Conservation (phyloP, 805 yeast species). For the Komagataella populi region DNA sequence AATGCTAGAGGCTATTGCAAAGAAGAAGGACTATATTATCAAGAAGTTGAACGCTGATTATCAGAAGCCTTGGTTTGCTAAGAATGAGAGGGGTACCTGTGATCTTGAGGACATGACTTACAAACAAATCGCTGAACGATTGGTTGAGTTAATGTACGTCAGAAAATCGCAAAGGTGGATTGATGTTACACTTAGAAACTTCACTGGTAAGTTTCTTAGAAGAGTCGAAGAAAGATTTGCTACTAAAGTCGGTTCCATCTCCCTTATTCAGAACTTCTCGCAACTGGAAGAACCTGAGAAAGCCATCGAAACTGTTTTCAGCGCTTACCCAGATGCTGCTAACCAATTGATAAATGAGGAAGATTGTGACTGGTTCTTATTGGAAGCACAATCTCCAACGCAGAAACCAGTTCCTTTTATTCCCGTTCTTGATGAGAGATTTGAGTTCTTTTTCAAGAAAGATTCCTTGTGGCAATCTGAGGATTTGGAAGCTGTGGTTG, state of each 20-base stretch:
- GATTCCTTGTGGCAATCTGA: constrained; percentile 99
- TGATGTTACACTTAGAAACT: constrained; percentile 73
- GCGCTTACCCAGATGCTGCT: constrained; percentile 59
- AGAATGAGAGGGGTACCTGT: constrained; percentile 60
- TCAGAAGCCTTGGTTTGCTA: constrained; percentile 98
- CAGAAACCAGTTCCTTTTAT: constrained; percentile 98
- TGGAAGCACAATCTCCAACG: constrained; percentile 63
- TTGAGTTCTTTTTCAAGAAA: constrained; percentile 94
- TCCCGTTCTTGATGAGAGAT: constrained; percentile 87
- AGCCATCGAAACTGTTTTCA: constrained; percentile 45
- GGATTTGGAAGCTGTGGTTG: constrained; percentile 91
- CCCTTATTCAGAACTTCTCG: constrained; percentile 62
- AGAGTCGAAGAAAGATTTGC: constrained; percentile 97
- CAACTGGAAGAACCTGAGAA: constrained; percentile 58
- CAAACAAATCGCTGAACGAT: constrained; percentile 75
- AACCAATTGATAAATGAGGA: constrained; percentile 85
- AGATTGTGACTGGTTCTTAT: constrained; percentile 87
- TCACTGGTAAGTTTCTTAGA: constrained; percentile 75
- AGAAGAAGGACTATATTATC: constrained; percentile 81
- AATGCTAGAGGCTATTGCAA: constrained; percentile 63
- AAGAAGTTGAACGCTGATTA: constrained; percentile 79
- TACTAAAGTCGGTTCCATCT: constrained; percentile 30
- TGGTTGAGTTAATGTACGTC: constrained; percentile 81
- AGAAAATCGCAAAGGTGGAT: constrained; percentile 75
- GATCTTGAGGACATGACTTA: constrained; percentile 95